Evolutionary conservation across 106 monocot genomes (phyloP), one percentile per base, ranked within the genome.

Genomic region (Dioscorea zingiberensis): DNA sequence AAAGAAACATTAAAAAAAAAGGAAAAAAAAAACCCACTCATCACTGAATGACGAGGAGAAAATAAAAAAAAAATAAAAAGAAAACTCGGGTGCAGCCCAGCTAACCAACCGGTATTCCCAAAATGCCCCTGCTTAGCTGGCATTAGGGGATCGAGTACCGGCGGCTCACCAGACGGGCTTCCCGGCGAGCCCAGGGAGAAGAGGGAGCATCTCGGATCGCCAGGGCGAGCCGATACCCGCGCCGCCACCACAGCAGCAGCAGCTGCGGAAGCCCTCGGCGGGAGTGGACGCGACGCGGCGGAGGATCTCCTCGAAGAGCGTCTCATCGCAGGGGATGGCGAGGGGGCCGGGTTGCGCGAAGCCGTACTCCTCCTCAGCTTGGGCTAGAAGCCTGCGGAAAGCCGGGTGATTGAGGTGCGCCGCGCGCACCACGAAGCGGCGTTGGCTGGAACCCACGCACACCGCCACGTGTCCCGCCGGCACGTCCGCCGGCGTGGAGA

Each of bases 311-410:
- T 81, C 70, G 67, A 89, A 89, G 44, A 79, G 62, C 5, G 72
- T 30, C 71, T 84, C 88, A 25, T 84, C 87, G 62, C 68, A 64
- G 60, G 88, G 88, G 18, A 85, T 64, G 45, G 67, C 60, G 46
- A 88, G 59, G 0, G 88, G 88, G 19, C 88, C 88, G 17, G 69
- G 14, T 12, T 16, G 27, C 9, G 71, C 61, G 60, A 81, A 85
- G 5, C 84, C 88, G 69, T 76, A 85, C 73, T 89, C 84, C 81
- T 89, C 84, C 78, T 81, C 88, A 0, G 78, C 81, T 46, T 73
- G 75, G 23, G 32, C 27, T 1, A 89, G 78, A 1, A 89, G 88
- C 23, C 75, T 48, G 32, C 74, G 62, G 81, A 89, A 89, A 15
- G 64, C 61, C 13, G 88, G 88, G 71, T 89, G 88, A 78, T 85